These are phyloP conservation scores for Fusarium sarcochroum DNA, from an alignment of 2,329 filamentous ascomycete genomes.

Conservation along the genomic window DNA sequence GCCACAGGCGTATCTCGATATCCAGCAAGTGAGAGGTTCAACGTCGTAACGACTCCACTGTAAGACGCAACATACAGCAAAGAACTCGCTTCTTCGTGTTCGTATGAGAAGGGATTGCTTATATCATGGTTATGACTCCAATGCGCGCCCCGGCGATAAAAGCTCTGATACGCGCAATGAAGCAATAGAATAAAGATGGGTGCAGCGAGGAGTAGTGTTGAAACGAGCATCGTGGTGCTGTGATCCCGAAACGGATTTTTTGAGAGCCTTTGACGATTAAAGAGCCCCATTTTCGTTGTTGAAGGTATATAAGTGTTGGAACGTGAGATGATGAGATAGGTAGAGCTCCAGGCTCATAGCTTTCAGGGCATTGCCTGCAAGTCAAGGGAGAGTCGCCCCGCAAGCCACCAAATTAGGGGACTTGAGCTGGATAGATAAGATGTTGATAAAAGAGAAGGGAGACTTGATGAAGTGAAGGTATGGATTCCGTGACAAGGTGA, in stretches of 20 bases:
- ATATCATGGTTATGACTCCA: conserved; percentile 29
- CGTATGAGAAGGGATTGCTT: background rate
- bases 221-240: conserved; percentile 12
- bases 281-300: conserved; percentile 28
- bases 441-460: background rate
- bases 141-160: conserved; percentile 8
- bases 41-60: conserved; percentile 63
- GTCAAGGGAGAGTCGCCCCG: too few species aligned
- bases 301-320: background rate
- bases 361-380: background rate
- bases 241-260: conserved; percentile 15
- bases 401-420: background rate
- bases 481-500: background rate
- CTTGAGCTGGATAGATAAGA: background rate
- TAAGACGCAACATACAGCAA: conserved; percentile 65
- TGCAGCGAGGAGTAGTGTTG: conserved; percentile 30
- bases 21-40: conserved; percentile 55
- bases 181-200: conserved; percentile 34
- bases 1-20: conserved; percentile 23
- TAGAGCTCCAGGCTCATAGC: background rate
- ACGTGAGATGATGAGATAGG: background rate
- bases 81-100: background rate
- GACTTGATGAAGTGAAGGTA: background rate
- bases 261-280: conserved; percentile 6
- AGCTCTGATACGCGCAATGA: conserved; percentile 34